Evolutionary conservation across 1,284 basidiomycete genomes (phyloP).

Genomic region (Trichosporon faecale): DNA sequence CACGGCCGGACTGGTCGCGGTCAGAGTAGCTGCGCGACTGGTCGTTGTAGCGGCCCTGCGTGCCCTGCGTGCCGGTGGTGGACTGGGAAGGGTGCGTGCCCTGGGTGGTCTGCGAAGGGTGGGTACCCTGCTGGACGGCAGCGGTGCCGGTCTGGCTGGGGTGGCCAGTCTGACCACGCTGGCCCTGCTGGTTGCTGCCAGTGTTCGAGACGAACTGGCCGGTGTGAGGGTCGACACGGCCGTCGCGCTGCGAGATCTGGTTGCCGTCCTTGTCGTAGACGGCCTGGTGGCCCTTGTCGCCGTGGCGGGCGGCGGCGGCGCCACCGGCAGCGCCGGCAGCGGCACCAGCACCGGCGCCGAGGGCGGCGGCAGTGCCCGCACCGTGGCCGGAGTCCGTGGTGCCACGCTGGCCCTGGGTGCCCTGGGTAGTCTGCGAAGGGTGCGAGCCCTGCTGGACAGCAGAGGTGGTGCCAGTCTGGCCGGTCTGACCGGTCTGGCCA

Average conservation of each 20-base stretch:
- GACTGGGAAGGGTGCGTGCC: too few species aligned
- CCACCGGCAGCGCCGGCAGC: not conserved
- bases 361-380: not conserved
- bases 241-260: not conserved
- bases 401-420: not conserved
- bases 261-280: conserved; percentile 5
- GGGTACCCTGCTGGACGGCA: not conserved
- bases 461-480: not conserved
- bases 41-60: too few species aligned
- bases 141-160: too few species aligned
- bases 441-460: not conserved
- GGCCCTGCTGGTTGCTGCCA: not conserved
- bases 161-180: not conserved
- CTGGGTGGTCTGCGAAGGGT: not conserved
- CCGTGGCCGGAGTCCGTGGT: not conserved
- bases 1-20: too few species aligned
- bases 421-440: not conserved
- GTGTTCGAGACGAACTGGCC: not conserved
- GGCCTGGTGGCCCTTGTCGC: conserved; percentile 8
- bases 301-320: conserved; percentile 1
- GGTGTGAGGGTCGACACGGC: conserved; percentile 4
- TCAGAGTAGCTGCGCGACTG: too few species aligned
- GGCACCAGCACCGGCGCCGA: conserved; percentile 4
- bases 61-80: too few species aligned
- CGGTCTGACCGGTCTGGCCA: not conserved